Percentiles rank a stretch among this genome's conserved stretches.
Evolutionary conservation across 2,329 filamentous ascomycete genomes (phyloP).

Genomic region (Aspergillus sojae): DNA sequence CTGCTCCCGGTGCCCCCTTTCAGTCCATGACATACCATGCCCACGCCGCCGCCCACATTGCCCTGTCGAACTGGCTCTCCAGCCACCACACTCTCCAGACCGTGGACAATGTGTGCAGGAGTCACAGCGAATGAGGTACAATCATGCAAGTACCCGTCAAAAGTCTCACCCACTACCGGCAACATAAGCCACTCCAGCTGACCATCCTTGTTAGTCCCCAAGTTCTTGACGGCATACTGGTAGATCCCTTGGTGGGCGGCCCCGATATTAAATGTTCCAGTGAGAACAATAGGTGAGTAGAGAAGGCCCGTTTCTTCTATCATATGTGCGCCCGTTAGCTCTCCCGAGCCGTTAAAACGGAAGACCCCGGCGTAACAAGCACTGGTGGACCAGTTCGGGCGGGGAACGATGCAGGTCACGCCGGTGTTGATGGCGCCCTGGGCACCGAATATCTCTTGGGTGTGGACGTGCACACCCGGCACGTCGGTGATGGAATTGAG

Average conservation of each 20-base stretch:
- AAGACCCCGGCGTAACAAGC: not conserved
- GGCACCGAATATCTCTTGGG: too few species aligned
- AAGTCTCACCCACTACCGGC: not conserved
- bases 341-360: not conserved
- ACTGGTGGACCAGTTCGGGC: not conserved
- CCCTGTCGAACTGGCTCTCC: not conserved
- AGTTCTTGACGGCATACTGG: too few species aligned
- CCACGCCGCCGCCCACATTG: not conserved
- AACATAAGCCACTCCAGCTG: not conserved
- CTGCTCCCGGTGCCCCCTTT: not conserved
- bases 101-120: not conserved
- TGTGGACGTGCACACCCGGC: too few species aligned
- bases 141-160: not conserved
- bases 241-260: too few species aligned
- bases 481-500: too few species aligned
- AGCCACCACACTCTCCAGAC: not conserved
- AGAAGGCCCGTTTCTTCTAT: not conserved
- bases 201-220: not conserved
- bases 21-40: not conserved
- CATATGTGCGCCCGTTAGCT: not conserved
- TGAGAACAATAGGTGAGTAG: not conserved
- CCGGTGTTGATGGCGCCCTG: not conserved
- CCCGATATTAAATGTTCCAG: too few species aligned
- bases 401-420: not conserved
- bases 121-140: not conserved